Evolutionary conservation across 2,329 filamentous ascomycete species (phyloP).

Genomic region (Daldinia sp.): DNA sequence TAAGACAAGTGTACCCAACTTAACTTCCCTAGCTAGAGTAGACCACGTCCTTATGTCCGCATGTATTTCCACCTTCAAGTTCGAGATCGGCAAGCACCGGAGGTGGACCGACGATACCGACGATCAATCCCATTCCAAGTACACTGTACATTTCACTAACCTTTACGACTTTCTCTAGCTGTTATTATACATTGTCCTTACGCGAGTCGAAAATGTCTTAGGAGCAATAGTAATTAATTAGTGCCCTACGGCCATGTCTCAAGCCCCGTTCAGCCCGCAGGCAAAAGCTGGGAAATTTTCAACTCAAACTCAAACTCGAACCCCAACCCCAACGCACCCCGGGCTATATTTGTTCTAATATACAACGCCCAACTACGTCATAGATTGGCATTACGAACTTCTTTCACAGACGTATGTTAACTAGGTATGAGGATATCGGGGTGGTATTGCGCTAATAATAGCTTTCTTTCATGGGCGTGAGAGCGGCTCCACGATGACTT

Average conservation of each 20-base stretch:
- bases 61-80: neutral
- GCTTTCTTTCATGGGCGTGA: no score
- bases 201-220: neutral
- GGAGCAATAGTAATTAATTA: neutral
- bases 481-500: neutral
- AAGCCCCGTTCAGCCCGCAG: neutral
- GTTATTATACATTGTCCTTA: no score
- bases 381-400: neutral
- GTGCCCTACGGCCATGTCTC: slow-evolving; percentile 14
- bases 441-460: slow-evolving; percentile 2
- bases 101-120: neutral
- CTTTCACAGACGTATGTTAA: neutral
- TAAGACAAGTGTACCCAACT: neutral
- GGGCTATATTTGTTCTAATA: neutral
- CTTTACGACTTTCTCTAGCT: neutral
- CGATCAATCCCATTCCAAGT: neutral
- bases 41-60: neutral
- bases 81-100: neutral
- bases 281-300: neutral
- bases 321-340: neutral
- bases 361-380: neutral
- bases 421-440: neutral
- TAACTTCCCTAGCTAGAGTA: neutral
- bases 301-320: neutral
- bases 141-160: neutral